Percentiles rank a stretch among this genome's conserved stretches.
These are phyloP conservation scores for Quillaja saponaria DNA, from an alignment of 306 rosid species.

Conservation along the genomic window DNA sequence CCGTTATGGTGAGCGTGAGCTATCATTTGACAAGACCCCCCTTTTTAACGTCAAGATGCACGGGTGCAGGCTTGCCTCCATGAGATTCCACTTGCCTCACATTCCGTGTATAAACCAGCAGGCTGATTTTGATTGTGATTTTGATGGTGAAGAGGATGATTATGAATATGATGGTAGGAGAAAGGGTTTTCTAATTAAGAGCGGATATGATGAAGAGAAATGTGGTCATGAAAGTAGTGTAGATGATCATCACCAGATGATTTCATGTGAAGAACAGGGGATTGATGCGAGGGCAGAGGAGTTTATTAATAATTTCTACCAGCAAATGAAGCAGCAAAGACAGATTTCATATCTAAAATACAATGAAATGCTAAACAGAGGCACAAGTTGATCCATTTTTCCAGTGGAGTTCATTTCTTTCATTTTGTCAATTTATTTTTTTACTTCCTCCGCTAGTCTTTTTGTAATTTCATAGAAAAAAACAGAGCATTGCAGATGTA, in stretches of 20 bases:
- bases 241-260: background rate
- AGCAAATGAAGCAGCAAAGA: slow-evolving; percentile 61
- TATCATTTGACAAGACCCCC: slow-evolving; percentile 61
- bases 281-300: slow-evolving; percentile 55
- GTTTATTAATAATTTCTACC: slow-evolving; percentile 58
- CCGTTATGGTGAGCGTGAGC: slow-evolving; percentile 51
- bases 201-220: slow-evolving; percentile 6
- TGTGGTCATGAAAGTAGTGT: background rate
- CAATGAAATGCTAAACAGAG: slow-evolving; percentile 28
- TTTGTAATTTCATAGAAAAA: background rate
- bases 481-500: slow-evolving; percentile 34
- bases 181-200: slow-evolving; percentile 21
- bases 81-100: slow-evolving; percentile 40
- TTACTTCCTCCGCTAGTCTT: background rate
- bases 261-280: slow-evolving; percentile 17
- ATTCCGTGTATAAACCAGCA: slow-evolving; percentile 54
- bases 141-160: background rate
- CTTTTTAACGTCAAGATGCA: slow-evolving; percentile 39
- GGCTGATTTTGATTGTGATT: slow-evolving; percentile 42
- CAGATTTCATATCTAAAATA: slow-evolving; percentile 44
- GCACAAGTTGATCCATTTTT: slow-evolving; percentile 9
- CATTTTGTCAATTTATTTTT: background rate
- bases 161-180: slow-evolving; percentile 8
- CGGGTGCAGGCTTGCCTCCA: slow-evolving; percentile 32
- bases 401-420: too few relatives aligned